Evolutionary conservation across 192 early-diverging fungal species (phyloP).

Genomic region (Backusella liffmaniae): DNA sequence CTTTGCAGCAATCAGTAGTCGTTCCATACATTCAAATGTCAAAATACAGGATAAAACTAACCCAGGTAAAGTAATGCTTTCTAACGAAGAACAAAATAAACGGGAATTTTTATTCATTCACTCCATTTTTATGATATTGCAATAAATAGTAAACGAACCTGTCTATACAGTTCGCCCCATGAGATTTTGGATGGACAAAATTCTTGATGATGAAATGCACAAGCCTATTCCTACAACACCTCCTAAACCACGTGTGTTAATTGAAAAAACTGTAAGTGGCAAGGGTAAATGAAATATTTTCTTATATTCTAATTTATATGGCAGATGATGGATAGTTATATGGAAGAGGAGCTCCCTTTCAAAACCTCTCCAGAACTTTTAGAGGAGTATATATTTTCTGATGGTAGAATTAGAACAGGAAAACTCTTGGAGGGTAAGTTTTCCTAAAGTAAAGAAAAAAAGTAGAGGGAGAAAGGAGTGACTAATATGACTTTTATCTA

Average conservation of each 20-base stretch:
- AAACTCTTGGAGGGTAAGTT: constrained; percentile 73
- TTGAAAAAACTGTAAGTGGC: constrained; percentile 29
- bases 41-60: not conserved
- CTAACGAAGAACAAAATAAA: not conserved
- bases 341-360: constrained; percentile 78
- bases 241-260: not conserved
- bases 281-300: not conserved
- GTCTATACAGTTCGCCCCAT: constrained; percentile 37
- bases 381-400: constrained; percentile 80
- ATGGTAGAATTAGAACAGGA: constrained; percentile 75
- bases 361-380: constrained; percentile 65
- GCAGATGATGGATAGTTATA: constrained; percentile 69
- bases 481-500: not conserved
- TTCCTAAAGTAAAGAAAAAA: not conserved
- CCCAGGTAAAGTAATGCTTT: not conserved
- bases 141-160: not conserved
- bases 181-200: constrained; percentile 44
- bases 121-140: not conserved
- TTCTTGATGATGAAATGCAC: constrained; percentile 23
- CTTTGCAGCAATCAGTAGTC: not conserved
- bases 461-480: not conserved
- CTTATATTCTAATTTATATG: not conserved
- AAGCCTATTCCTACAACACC: constrained; percentile 9
- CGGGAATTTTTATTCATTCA: not conserved
- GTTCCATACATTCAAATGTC: not conserved